Evolutionary conservation across 1,284 basidiomycete genomes (phyloP).

Genomic region (Ceraceosorus guamensis): DNA sequence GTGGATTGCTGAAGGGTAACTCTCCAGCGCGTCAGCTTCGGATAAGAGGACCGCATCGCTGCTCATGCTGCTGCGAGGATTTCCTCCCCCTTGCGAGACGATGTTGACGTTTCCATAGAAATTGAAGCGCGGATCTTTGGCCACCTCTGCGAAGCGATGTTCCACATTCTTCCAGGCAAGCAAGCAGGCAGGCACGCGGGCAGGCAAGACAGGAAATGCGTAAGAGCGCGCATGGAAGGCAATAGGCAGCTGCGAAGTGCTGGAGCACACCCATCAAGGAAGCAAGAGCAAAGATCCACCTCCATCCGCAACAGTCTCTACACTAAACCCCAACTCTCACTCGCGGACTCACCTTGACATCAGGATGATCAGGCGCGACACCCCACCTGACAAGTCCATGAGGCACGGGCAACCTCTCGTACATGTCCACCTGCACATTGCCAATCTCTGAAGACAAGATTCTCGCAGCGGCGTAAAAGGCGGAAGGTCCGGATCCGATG

Average conservation of each 20-base stretch:
- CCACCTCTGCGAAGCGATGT: slow-evolving; percentile 73
- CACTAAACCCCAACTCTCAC: neutral
- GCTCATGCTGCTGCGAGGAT: too few species aligned
- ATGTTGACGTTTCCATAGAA: slow-evolving; percentile 88
- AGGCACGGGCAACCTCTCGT: slow-evolving; percentile 85
- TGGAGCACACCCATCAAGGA: too few species aligned
- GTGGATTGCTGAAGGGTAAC: slow-evolving; percentile 54
- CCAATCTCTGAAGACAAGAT: slow-evolving; percentile 23
- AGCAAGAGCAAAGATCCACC: too few species aligned
- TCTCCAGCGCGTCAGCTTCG: slow-evolving; percentile 17
- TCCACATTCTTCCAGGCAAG: slow-evolving; percentile 71
- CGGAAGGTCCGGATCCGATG: slow-evolving; percentile 83
- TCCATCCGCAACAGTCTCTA: neutral
- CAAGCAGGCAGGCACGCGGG: neutral
- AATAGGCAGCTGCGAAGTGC: too few species aligned
- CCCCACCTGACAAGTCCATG: slow-evolving; percentile 93
- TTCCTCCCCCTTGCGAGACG: slow-evolving; percentile 38
- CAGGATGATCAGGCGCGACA: slow-evolving; percentile 96
- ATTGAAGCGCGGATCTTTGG: slow-evolving; percentile 32
- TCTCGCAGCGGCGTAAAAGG: slow-evolving; percentile 74
- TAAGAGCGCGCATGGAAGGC: too few species aligned
- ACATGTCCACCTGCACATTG: slow-evolving; percentile 64
- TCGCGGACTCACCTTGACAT: slow-evolving; percentile 75
- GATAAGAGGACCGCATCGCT: slow-evolving; percentile 6
- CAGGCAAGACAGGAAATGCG: too few species aligned